phyloP scores from a whole-genome alignment of 805 yeast species.

The Saccharomycopsis guyanensis region DNA sequence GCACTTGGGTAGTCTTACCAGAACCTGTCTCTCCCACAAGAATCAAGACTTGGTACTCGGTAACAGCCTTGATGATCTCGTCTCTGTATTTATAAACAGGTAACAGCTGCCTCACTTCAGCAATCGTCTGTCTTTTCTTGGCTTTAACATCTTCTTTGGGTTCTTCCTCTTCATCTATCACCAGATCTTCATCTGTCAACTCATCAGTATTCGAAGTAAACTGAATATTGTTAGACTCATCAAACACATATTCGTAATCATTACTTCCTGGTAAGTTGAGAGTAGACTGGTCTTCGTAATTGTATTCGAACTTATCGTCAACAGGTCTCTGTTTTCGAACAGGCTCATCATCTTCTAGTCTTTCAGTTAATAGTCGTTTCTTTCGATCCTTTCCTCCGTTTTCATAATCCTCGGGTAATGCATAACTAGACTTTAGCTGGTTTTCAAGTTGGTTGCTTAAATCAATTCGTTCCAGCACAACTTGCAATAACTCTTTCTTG shows the following conservation, averaged over 20 bases:
- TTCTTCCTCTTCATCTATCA: slow-evolving; percentile 31
- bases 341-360: slow-evolving; percentile 28
- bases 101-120: slow-evolving; percentile 51
- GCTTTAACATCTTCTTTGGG: slow-evolving; percentile 24
- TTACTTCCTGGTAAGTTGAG: slow-evolving; percentile 35
- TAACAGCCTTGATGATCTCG: slow-evolving; percentile 52
- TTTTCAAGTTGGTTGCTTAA: slow-evolving; percentile 24
- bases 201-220: slow-evolving; percentile 37
- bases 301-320: slow-evolving; percentile 24
- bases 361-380: slow-evolving; percentile 38
- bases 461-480: slow-evolving; percentile 35
- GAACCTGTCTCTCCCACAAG: slow-evolving; percentile 90
- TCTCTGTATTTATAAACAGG: slow-evolving; percentile 68
- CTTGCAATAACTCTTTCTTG: slow-evolving; percentile 41
- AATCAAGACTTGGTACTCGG: slow-evolving; percentile 57
- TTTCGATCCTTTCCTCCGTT: slow-evolving; percentile 42
- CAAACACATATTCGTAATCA: slow-evolving; percentile 73
- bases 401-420: slow-evolving; percentile 51
- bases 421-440: slow-evolving; percentile 31
- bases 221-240: slow-evolving; percentile 52
- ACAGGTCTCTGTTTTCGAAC: slow-evolving; percentile 28
- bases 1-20: slow-evolving; percentile 90
- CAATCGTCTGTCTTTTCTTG: slow-evolving; percentile 27
- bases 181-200: slow-evolving; percentile 23
- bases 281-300: slow-evolving; percentile 33